These are phyloP conservation scores for Fistulinella cinereoalba DNA, from an alignment of 1,284 basidiomycete species.

Conservation along the genomic window DNA sequence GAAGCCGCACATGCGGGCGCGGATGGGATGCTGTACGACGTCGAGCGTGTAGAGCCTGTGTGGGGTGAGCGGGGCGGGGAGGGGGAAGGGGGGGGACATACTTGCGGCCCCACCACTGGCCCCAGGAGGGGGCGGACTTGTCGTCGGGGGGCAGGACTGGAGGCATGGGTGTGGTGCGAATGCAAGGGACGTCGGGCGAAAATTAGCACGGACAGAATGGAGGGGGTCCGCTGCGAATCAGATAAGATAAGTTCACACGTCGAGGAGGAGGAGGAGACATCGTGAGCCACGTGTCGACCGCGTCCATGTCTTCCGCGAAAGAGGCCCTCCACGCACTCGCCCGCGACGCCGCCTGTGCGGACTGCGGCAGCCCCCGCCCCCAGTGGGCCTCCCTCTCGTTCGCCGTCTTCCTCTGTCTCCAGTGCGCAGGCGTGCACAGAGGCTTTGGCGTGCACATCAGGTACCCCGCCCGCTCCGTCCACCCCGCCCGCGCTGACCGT, in stretches of 20 bases:
- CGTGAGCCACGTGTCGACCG: slow-evolving; percentile 15
- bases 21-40: slow-evolving; percentile 81
- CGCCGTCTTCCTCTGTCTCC: slow-evolving; percentile 87
- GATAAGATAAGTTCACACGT: slow-evolving; percentile 37
- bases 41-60: slow-evolving; percentile 76
- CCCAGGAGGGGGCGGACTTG: slow-evolving; percentile 46
- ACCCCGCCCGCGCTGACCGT: slow-evolving; percentile 5
- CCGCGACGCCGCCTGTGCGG: slow-evolving; percentile 56
- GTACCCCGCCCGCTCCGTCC: slow-evolving; percentile 31
- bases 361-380: slow-evolving; percentile 83
- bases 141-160: slow-evolving; percentile 4
- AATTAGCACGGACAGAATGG: slow-evolving; percentile 9
- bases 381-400: slow-evolving; percentile 88
- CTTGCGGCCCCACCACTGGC: slow-evolving; percentile 60
- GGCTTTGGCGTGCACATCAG: slow-evolving; percentile 87
- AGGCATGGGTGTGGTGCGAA: background rate
- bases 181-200: background rate
- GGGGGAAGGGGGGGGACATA: slow-evolving; percentile 26
- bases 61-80: slow-evolving; percentile 1
- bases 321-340: too few relatives aligned
- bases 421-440: slow-evolving; percentile 88
- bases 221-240: slow-evolving; percentile 22
- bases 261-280: slow-evolving; percentile 6
- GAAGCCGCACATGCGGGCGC: slow-evolving; percentile 92
- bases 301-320: too few relatives aligned